Evolutionary conservation across 345 rosid genomes (phyloP).

Genomic region (Arabidopsis arenosa): DNA sequence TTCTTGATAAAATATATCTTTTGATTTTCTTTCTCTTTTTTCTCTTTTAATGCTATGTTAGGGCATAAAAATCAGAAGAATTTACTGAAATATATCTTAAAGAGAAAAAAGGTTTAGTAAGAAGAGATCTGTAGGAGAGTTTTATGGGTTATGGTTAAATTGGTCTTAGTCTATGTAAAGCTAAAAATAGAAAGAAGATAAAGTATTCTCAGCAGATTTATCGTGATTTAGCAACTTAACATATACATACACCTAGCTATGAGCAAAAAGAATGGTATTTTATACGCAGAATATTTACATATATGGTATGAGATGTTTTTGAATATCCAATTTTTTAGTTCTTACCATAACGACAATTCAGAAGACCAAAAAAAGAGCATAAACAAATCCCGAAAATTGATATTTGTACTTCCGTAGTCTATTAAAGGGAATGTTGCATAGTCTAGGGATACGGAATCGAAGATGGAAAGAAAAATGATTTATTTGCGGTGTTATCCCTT

Average conservation of each 20-base stretch:
- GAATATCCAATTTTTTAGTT: background rate
- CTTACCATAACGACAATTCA: constrained; percentile 22
- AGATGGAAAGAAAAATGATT: background rate
- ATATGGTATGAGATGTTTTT: background rate
- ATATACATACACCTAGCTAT: too few relatives aligned
- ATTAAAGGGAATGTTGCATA: constrained; percentile 30
- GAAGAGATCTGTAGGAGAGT: constrained; percentile 29
- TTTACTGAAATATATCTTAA: background rate
- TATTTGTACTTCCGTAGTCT: constrained; percentile 2
- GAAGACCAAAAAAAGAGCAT: background rate
- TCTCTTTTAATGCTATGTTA: constrained; percentile 26
- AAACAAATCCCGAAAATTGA: constrained; percentile 34
- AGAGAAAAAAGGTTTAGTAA: constrained; percentile 18
- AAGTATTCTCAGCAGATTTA: constrained; percentile 28
- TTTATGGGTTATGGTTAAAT: constrained; percentile 28
- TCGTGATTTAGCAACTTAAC: constrained; percentile 37
- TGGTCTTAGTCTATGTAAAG: constrained; percentile 30
- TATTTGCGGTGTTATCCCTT: too few relatives aligned
- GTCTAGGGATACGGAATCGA: constrained; percentile 16
- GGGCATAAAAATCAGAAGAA: constrained; percentile 11
- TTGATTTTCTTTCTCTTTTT: constrained; percentile 12
- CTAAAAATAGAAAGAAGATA: constrained; percentile 40
- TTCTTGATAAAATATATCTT: background rate
- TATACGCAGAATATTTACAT: background rate
- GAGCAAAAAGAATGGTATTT: too few relatives aligned